phyloP scores from a whole-genome alignment of 805 yeast genomes.

The Candida coleopterorum region DNA sequence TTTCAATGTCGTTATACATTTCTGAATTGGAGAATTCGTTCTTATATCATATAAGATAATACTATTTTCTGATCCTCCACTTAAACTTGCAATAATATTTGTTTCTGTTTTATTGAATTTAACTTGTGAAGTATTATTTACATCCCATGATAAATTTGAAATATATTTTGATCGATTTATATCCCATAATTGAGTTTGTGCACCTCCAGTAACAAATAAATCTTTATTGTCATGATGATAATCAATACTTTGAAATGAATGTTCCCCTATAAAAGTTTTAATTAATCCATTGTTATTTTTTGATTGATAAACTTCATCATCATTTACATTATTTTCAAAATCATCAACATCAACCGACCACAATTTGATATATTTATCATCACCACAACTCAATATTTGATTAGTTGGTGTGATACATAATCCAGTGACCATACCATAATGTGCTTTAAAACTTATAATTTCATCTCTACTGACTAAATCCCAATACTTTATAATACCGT shows the following conservation, averaged over 20 bases:
- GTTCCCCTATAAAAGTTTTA: slow-evolving; percentile 79
- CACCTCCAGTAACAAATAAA: slow-evolving; percentile 89
- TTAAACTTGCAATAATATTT: slow-evolving; percentile 70
- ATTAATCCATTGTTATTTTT: slow-evolving; percentile 47
- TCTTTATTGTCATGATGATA: slow-evolving; percentile 67
- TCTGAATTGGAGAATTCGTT: slow-evolving; percentile 88
- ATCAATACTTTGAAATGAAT: slow-evolving; percentile 80
- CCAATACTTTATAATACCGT: slow-evolving; percentile 94
- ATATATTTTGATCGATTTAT: slow-evolving; percentile 70
- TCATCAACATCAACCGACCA: slow-evolving; percentile 73
- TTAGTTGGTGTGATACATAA: slow-evolving; percentile 60
- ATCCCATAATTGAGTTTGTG: slow-evolving; percentile 90
- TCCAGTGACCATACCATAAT: slow-evolving; percentile 85
- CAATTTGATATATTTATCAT: slow-evolving; percentile 81
- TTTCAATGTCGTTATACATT: slow-evolving; percentile 74
- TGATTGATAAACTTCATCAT: slow-evolving; percentile 26
- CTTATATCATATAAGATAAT: slow-evolving; percentile 86
- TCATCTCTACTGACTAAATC: slow-evolving; percentile 78
- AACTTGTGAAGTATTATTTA: slow-evolving; percentile 80
- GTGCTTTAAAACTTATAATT: slow-evolving; percentile 75
- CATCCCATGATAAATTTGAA: slow-evolving; percentile 89
- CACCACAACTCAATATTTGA: slow-evolving; percentile 77
- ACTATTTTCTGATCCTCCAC: slow-evolving; percentile 82
- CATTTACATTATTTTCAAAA: slow-evolving; percentile 33
- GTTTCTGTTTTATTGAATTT: slow-evolving; percentile 89